These are phyloP conservation scores for Entomortierella parvispora DNA, from an alignment of 192 early-diverging fungal genomes.

Conservation along the genomic window DNA sequence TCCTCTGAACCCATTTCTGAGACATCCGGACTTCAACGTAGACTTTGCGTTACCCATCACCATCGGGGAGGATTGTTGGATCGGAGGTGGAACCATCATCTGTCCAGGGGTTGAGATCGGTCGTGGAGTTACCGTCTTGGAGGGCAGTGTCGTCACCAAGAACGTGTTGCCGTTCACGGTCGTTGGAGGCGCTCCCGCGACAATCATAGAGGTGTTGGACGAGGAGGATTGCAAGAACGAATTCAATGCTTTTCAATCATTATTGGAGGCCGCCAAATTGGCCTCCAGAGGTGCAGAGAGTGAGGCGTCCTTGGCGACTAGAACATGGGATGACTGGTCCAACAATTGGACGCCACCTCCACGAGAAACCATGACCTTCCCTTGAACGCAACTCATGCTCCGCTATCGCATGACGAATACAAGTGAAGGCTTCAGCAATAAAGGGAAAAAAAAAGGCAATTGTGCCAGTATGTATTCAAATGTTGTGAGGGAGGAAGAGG, in stretches of 20 bases:
- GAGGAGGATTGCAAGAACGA: neutral
- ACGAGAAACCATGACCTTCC: no score
- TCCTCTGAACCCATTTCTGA: conserved; percentile 61
- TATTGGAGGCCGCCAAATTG: no score
- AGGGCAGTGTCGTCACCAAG: conserved; percentile 84
- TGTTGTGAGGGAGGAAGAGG: no score
- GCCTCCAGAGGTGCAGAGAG: no score
- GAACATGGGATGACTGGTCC: no score
- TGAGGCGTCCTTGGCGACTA: no score
- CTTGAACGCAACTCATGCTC: no score
- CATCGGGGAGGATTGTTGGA: conserved; percentile 86
- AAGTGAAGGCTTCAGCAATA: no score
- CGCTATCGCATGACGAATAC: no score
- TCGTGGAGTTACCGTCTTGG: conserved; percentile 67
- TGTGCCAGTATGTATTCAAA: no score
- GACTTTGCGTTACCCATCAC: conserved; percentile 34
- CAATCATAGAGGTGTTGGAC: conserved; percentile 58
- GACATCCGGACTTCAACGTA: conserved; percentile 8
- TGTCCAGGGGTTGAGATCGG: conserved; percentile 86
- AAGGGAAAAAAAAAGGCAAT: no score
- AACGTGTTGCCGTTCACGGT: conserved; percentile 74
- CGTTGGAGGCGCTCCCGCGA: conserved; percentile 84
- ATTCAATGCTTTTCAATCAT: neutral
- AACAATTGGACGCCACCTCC: no score
- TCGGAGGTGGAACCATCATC: conserved; percentile 79